These are phyloP conservation scores for Talaromyces thailandensis DNA, from an alignment of 495 filamentous ascomycete species.

Conservation along the genomic window DNA sequence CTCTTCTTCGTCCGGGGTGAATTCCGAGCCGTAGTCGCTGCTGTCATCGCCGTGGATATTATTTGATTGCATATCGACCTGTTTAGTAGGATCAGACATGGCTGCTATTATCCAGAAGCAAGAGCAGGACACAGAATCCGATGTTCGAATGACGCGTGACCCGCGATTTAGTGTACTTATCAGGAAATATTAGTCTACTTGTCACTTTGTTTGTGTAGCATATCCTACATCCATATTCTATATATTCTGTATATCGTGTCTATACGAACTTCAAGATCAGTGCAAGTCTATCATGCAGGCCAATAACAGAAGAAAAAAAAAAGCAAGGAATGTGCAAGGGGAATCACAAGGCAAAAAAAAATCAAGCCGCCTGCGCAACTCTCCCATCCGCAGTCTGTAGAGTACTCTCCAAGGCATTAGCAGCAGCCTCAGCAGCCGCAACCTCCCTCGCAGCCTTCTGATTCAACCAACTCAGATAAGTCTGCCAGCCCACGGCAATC, in stretches of 20 bases:
- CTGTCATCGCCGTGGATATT: conserved; percentile 2
- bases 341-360: conserved; percentile 9
- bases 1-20: conserved; percentile 53
- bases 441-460: conserved; percentile 57
- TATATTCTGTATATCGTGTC: background rate
- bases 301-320: background rate
- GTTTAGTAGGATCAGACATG: background rate
- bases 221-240: background rate
- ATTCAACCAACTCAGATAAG: conserved; percentile 78
- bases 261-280: background rate
- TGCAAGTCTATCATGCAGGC: background rate
- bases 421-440: conserved; percentile 21
- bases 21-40: conserved; percentile 68
- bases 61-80: background rate
- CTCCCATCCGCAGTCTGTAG: background rate
- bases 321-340: conserved; percentile 2
- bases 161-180: background rate
- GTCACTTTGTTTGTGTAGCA: too few relatives aligned
- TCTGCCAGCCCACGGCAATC: conserved; percentile 85
- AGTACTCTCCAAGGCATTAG: background rate
- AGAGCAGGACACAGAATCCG: background rate
- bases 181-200: background rate
- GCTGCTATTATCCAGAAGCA: background rate
- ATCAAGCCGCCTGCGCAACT: background rate
- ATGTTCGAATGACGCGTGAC: conserved; percentile 1